Base-by-base conservation (phyloP, 768 basidiomycete genomes). In the Scleroderma citrinum region DNA sequence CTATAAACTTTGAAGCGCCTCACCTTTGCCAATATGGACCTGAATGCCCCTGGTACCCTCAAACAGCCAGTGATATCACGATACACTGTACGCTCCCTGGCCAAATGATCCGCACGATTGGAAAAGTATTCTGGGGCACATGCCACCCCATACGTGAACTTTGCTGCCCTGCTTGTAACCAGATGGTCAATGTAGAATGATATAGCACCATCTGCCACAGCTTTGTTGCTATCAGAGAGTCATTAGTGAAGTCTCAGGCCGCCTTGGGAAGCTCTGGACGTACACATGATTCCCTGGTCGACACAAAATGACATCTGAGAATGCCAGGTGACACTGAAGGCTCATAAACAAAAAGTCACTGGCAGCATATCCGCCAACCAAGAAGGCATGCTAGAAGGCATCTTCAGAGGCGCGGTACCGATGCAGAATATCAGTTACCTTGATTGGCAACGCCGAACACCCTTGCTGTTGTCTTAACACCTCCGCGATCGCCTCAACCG, bases 281-380 rank as follows among this genome's bases (percentile, higher is more conserved):
- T 58, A 80, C 80, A 72, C 67, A 49, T 76, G 72, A 35, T 69
- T 70, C 46, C 76, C 70, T 2, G 80, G 80, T 14, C 78, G 69
- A 43, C 70, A 68, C 4, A 81, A 58, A 12, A 67, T 62, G 3
- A 78, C 56, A 0, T 70, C 69, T 0, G 66, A 60, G 16, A 66
- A 65, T 17, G 53, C 56, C 1, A 76, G 57, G 2, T 64, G 58
- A 16, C 62, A 56, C 16, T 71, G 69, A 17, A 82, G 70, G 30
- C 66, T 63, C 7, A 54, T 52, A 46, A 71, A 77, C 13, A 80
- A 56, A 62, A 69, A 78, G 21, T 73, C 71, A 44, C 69, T 78
- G 12, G 75, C 72, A 0, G 73, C 71, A 51, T 77, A 79, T 0
- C 76, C 76, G 2, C 78, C 77, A 1, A 80, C 76, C 2, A 82